phyloP scores from a whole-genome alignment of 805 yeast genomes.

The Jamesozyma hellenica region DNA sequence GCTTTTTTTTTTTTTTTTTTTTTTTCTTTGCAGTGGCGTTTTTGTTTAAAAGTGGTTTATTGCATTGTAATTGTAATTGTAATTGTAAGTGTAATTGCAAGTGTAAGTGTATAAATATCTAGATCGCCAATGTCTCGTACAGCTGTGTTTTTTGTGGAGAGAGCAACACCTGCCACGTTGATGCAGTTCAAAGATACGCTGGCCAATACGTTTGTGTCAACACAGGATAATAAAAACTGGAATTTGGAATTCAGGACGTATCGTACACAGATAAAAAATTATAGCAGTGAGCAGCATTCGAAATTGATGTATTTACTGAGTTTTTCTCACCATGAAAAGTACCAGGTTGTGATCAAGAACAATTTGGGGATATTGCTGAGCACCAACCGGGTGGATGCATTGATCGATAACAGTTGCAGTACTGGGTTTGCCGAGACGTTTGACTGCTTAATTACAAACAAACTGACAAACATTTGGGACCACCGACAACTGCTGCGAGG shows the following conservation, averaged over 20 bases:
- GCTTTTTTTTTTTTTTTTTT: too few relatives aligned
- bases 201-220: conserved; percentile 7
- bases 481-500: conserved; percentile 27
- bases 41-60: too few relatives aligned
- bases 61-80: too few relatives aligned
- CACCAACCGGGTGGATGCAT: conserved; percentile 5
- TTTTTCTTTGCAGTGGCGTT: too few relatives aligned
- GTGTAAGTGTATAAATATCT: too few relatives aligned
- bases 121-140: conserved; percentile 10
- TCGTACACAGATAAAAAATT: conserved; percentile 18
- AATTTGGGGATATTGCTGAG: conserved; percentile 14
- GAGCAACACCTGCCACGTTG: conserved; percentile 25
- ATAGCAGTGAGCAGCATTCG: conserved; percentile 10
- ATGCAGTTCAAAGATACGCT: too few relatives aligned
- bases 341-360: conserved; percentile 20
- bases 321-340: conserved; percentile 18
- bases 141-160: conserved; percentile 25
- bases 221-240: conserved; percentile 21
- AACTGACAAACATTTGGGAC: conserved; percentile 26
- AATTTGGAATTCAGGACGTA: conserved; percentile 25
- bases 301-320: conserved; percentile 23
- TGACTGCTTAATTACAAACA: conserved; percentile 17
- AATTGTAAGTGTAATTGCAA: too few relatives aligned
- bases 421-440: conserved; percentile 20
- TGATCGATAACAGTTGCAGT: conserved; percentile 16